phyloP scores from a whole-genome alignment of 1,284 basidiomycete species.

The Pyrrhoderma noxium region DNA sequence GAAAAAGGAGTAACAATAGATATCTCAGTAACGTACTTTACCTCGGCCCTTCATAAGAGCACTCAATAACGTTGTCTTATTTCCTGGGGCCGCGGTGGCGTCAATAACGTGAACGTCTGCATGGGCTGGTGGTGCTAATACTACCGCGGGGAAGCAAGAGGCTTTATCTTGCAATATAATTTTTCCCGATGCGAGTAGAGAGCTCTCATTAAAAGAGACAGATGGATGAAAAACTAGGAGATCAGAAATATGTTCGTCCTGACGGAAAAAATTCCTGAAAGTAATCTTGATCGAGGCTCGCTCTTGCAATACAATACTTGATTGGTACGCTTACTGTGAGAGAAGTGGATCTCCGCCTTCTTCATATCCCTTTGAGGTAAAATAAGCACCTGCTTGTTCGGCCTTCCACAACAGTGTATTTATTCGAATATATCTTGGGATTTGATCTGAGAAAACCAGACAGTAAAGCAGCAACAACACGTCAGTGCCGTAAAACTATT shows the following conservation, averaged over 20 bases:
- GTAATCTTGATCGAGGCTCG: not conserved
- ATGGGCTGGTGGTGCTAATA: constrained; percentile 58
- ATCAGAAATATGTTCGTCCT: constrained; percentile 74
- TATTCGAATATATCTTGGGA: constrained; percentile 81
- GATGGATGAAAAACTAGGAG: constrained; percentile 73
- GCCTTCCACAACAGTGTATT: constrained; percentile 69
- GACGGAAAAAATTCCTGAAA: constrained; percentile 25
- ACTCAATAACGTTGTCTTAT: constrained; percentile 93
- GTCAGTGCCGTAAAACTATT: not conserved
- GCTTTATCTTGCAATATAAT: constrained; percentile 97
- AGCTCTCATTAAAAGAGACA: constrained; percentile 52
- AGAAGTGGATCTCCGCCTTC: constrained; percentile 36
- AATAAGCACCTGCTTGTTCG: constrained; percentile 49
- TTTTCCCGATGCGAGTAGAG: constrained; percentile 64
- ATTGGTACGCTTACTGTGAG: constrained; percentile 34
- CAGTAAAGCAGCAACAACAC: not conserved
- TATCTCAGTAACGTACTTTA: constrained; percentile 42
- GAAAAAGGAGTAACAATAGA: not conserved
- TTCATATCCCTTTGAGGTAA: constrained; percentile 49
- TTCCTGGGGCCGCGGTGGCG: constrained; percentile 95
- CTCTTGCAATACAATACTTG: not conserved
- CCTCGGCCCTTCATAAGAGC: constrained; percentile 79
- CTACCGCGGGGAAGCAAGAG: constrained; percentile 88
- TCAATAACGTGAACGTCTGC: constrained; percentile 69
- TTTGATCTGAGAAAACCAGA: constrained; percentile 38